Evolutionary conservation across 2,329 filamentous ascomycete species (phyloP), one percentile per base, ranked within the genome.

Genomic region (Falciphora oryzae): DNA sequence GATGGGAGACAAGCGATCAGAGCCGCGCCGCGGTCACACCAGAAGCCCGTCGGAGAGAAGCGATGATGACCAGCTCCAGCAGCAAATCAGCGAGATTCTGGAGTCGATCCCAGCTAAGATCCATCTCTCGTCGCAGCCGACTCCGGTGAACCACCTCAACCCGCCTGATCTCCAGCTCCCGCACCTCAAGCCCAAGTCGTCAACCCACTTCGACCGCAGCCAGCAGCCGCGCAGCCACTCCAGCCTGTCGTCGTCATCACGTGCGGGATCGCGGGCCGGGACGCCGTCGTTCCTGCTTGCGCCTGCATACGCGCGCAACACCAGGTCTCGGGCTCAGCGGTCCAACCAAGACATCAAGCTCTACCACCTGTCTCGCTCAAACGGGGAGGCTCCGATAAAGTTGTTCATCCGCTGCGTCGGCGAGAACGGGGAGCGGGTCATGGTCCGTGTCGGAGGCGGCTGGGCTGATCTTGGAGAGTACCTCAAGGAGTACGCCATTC

Each of bases 391-490:
- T 16, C 95, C 95, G 0, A 93, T 97, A 73, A 98, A 97, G 77
- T 85, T 99, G 6, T 96, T 96, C 72, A 93, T 99, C 63, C 90
- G 95, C 22, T 88, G 93, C 1, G 93, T 99, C 2, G 95, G 95
- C 62, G 93, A 97, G 74, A 84, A 87, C 65, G 92, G 91, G 22
- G 93, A 98, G 75, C 88, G 95, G 63, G 93, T 98, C 67, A 98
- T 99, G 95, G 95, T 99, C 10, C 90, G 95, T 50, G 94, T 99
- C 16, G 95, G 95, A 16, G 95, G 95, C 66, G 95, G 95, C n/a
- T 99, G 95, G 95, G 93, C 93, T 18, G 95, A 99, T 75, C 81
- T 99, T 27, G 94, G 91, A 53, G 95, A 98, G 75, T 99, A 97
- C 73, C 82, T 99, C 57, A 90, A 93, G 70, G 92, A 97, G 75